Conservation (phyloP, 257 asterid species). For the Gentiana dahurica region DNA sequence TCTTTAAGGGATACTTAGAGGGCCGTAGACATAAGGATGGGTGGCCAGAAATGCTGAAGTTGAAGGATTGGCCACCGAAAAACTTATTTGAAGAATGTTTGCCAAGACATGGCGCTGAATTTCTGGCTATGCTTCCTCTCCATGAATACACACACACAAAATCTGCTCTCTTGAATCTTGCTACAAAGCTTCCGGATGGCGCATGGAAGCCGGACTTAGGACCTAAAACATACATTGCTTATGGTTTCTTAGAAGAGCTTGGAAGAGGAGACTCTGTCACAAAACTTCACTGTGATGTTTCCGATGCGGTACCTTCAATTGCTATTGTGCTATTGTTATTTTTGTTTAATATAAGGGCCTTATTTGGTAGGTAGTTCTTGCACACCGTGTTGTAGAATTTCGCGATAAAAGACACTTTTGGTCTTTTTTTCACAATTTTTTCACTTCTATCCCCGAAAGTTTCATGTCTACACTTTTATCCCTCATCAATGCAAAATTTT, state of each 20-base stretch:
- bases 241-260: constrained; percentile 61
- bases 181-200: constrained; percentile 63
- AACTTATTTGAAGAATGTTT: constrained; percentile 61
- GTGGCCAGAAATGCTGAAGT: constrained; percentile 75
- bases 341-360: background rate
- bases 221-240: constrained; percentile 81
- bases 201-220: constrained; percentile 82
- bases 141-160: constrained; percentile 63
- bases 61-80: constrained; percentile 95
- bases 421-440: background rate
- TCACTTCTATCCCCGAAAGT: background rate
- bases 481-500: no score
- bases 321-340: constrained; percentile 6
- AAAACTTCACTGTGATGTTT: constrained; percentile 73
- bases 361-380: no score
- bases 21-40: constrained; percentile 50
- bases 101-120: constrained; percentile 75
- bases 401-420: no score
- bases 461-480: no score
- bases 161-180: constrained; percentile 60
- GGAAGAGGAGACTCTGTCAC: constrained; percentile 78
- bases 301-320: constrained; percentile 57
- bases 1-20: constrained; percentile 72
- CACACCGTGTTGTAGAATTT: no score
- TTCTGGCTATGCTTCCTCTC: constrained; percentile 68